Evolutionary conservation across 2,329 filamentous ascomycete genomes (phyloP).

Genomic region (Pyrenochaeta sp.): DNA sequence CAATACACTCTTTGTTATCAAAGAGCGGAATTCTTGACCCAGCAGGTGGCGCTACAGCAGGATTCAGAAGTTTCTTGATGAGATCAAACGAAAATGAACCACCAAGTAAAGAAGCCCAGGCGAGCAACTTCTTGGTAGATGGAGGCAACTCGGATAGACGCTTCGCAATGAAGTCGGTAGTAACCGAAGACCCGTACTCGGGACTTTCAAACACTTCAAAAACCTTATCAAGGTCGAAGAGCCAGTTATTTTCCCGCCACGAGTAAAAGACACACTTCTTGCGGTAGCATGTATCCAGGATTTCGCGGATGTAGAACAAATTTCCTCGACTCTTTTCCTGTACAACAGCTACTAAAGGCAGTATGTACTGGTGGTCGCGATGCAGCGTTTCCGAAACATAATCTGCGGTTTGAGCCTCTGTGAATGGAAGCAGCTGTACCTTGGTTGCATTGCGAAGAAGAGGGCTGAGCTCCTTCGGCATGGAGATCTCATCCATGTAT

Average conservation of each 20-base stretch:
- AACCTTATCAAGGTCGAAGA: conserved; percentile 81
- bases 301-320: conserved; percentile 89
- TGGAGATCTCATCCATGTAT: conserved; percentile 51
- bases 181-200: conserved; percentile 78
- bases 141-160: conserved; percentile 78
- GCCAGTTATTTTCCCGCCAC: conserved; percentile 81
- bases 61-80: conserved; percentile 77
- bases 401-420: conserved; percentile 78
- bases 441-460: conserved; percentile 61
- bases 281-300: conserved; percentile 84
- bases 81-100: conserved; percentile 84
- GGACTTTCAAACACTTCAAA: conserved; percentile 85
- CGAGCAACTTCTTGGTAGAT: conserved; percentile 77
- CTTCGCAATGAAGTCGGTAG: conserved; percentile 81
- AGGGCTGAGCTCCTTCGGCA: conserved; percentile 47
- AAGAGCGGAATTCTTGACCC: conserved; percentile 57
- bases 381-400: conserved; percentile 86
- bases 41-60: conserved; percentile 63
- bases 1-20: conserved; percentile 70
- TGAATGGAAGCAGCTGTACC: conserved; percentile 75
- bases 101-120: conserved; percentile 86
- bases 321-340: conserved; percentile 90
- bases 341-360: conserved; percentile 81
- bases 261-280: conserved; percentile 92
- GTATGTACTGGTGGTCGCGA: conserved; percentile 72